Evolutionary conservation across 2,329 filamentous ascomycete species (phyloP).

Genomic region (Arthrobotrys megalospora): DNA sequence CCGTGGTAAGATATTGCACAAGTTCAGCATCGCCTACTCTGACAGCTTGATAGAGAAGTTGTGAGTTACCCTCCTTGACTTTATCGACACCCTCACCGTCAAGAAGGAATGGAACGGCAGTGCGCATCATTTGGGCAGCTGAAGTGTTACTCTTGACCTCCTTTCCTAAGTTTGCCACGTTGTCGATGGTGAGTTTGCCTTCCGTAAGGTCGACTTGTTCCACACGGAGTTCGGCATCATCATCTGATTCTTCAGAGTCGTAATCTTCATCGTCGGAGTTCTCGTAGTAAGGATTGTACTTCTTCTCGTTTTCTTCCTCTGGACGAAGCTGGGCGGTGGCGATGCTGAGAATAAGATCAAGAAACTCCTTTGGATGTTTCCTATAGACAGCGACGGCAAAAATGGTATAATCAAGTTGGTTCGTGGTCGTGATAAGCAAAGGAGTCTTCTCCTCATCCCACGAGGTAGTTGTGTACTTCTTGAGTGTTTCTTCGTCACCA

Average conservation of each 20-base stretch:
- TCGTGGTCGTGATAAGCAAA: slow-evolving; percentile 74
- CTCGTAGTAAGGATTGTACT: slow-evolving; percentile 64
- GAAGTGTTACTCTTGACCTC: slow-evolving; percentile 52
- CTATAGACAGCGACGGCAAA: slow-evolving; percentile 77
- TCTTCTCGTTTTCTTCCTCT: slow-evolving; percentile 71
- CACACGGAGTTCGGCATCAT: slow-evolving; percentile 62
- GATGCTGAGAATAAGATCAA: slow-evolving; percentile 79
- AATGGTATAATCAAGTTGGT: slow-evolving; percentile 71
- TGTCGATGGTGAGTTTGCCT: slow-evolving; percentile 50
- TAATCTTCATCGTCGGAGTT: slow-evolving; percentile 65
- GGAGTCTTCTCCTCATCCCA: slow-evolving; percentile 75
- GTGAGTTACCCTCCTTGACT: slow-evolving; percentile 3
- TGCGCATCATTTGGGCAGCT: slow-evolving; percentile 15
- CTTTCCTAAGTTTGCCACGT: slow-evolving; percentile 46
- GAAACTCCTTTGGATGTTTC: slow-evolving; percentile 72
- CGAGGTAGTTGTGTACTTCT: slow-evolving; percentile 50
- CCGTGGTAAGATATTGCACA: slow-evolving; percentile 42
- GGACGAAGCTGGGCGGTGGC: slow-evolving; percentile 78
- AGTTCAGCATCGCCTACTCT: slow-evolving; percentile 41
- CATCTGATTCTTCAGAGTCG: slow-evolving; percentile 67
- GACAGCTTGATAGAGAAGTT: slow-evolving; percentile 32
- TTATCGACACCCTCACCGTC: slow-evolving; percentile 65
- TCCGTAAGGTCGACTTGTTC: slow-evolving; percentile 40
- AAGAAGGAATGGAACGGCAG: slow-evolving; percentile 56
- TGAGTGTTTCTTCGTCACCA: slow-evolving; percentile 71